These are phyloP conservation scores for Kuraishia cidri DNA, from an alignment of 805 yeast genomes.

Conservation along the genomic window DNA sequence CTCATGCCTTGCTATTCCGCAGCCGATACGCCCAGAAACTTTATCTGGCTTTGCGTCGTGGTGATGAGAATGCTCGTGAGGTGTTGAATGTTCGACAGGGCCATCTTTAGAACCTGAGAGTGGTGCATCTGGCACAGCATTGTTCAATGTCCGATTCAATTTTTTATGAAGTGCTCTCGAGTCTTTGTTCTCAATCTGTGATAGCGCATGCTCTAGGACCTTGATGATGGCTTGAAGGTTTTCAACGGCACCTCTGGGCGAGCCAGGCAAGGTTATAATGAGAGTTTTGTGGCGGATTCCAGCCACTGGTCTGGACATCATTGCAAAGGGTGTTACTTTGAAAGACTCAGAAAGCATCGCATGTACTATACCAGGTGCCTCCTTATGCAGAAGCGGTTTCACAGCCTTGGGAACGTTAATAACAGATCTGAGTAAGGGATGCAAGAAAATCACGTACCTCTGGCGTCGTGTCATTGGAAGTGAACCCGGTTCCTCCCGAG, in stretches of 20 bases:
- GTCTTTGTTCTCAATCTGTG: constrained; percentile 22
- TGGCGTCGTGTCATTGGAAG: constrained; percentile 35
- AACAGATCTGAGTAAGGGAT: not conserved
- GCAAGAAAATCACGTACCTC: constrained; percentile 14
- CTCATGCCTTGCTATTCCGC: constrained; percentile 27
- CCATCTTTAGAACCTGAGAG: too few species aligned
- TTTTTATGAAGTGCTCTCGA: constrained; percentile 30
- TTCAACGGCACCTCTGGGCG: constrained; percentile 39
- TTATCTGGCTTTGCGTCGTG: too few species aligned
- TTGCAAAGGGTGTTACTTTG: constrained; percentile 35
- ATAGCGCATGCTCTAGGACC: constrained; percentile 33
- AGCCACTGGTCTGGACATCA: constrained; percentile 40
- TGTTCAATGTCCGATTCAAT: constrained; percentile 14
- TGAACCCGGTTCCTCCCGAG: constrained; percentile 47
- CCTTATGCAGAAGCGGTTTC: constrained; percentile 26
- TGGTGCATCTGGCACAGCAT: constrained; percentile 7
- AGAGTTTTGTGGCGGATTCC: constrained; percentile 28
- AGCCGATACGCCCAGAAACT: constrained; percentile 8
- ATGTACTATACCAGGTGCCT: constrained; percentile 41
- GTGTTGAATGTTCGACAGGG: constrained; percentile 1
- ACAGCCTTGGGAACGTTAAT: constrained; percentile 19
- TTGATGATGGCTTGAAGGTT: constrained; percentile 27
- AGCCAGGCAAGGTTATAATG: constrained; percentile 42
- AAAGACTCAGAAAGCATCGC: constrained; percentile 35
- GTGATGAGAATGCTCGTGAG: constrained; percentile 8